These are phyloP conservation scores for Fusarium albosuccineum DNA, from an alignment of 2,329 filamentous ascomycete genomes.

Conservation along the genomic window DNA sequence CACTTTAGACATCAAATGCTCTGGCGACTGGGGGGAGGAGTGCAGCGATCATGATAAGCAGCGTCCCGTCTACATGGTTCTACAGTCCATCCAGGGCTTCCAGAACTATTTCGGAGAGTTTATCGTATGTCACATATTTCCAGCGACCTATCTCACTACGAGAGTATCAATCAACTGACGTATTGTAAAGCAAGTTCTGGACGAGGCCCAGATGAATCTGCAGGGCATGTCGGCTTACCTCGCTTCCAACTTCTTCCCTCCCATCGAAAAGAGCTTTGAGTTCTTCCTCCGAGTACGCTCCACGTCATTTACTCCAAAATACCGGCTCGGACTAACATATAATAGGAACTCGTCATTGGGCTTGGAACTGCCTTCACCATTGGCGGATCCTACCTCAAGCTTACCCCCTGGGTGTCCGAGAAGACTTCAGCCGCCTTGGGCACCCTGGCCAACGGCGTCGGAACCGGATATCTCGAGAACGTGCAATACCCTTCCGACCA, in stretches of 20 bases:
- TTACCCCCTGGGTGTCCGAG: constrained; percentile 2
- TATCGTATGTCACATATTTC: background rate
- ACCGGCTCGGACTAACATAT: background rate
- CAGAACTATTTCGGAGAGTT: constrained; percentile 8
- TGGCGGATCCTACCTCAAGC: constrained; percentile 9
- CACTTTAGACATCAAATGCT: constrained; percentile 6
- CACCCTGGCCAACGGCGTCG: constrained; percentile 2
- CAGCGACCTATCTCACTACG: background rate
- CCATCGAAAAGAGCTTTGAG: constrained; percentile 3
- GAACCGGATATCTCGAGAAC: constrained; percentile 1
- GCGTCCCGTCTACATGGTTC: constrained; percentile 5
- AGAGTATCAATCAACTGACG: background rate
- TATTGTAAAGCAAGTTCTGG: background rate
- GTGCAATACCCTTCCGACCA: constrained; percentile 2
- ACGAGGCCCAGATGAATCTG: constrained; percentile 11
- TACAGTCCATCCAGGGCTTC: constrained; percentile 10
- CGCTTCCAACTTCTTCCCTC: constrained; percentile 3
- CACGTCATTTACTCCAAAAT: too few species aligned
- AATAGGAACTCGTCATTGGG: constrained; percentile 4
- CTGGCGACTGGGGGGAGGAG: constrained; percentile 9
- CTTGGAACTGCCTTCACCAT: constrained; percentile 10
- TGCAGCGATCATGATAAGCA: constrained; percentile 2
- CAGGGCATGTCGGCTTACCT: constrained; percentile 9
- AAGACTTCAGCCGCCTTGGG: background rate
- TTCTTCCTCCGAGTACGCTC: background rate